Base-by-base conservation (phyloP, 768 basidiomycete genomes). In the Suillus spraguei region DNA sequence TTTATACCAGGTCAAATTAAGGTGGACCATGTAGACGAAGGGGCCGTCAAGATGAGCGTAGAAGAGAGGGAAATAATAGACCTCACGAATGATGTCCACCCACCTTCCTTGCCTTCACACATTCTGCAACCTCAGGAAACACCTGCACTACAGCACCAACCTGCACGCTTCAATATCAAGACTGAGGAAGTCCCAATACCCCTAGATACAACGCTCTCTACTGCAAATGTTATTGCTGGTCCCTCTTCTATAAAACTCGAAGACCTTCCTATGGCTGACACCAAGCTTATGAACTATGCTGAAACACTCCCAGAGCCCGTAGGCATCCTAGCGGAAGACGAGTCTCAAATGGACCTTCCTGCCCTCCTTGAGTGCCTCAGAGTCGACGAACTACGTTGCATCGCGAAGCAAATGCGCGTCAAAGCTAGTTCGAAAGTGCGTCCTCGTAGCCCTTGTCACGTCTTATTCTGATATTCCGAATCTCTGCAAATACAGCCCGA, bases 331-430 rank as follows among this genome's bases (percentile, higher is more conserved):
- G 82, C 82, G 2, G 72, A 77, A 41, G 72, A 77, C 61, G 80
- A 82, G n/a, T 67, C 65, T 8, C 63, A 74, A 54, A 82, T 85
- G 36, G 69, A 71, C 17, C 67, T 85, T 38, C 63, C 69, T 9
- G 78, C 80, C 38, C 69, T 86, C 5, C 69, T 86, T 7, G 74
- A 77, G 14, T 82, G 80, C 64, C 69, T 87, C 52, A 76, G 54
- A 28, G 56, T 72, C 20, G 80, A 82, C 32, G 84, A 86, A 62
- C 78, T 86, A 38, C 79, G 74, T 46, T 65, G 62, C 9, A 59
- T 87, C 20, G 81, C 78, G 2, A 83, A 80, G 66, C 73, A 79
- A 50, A 68, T 85, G 68, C 83, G 80, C 61, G 66, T 83, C 24
- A 80, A 77, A 63, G 62, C 62, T 41, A 70, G 67, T 35, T 62